Evolutionary conservation across 441 rosid species (phyloP), one percentile per base, ranked within the genome.

Genomic region (Geranium incanum): DNA sequence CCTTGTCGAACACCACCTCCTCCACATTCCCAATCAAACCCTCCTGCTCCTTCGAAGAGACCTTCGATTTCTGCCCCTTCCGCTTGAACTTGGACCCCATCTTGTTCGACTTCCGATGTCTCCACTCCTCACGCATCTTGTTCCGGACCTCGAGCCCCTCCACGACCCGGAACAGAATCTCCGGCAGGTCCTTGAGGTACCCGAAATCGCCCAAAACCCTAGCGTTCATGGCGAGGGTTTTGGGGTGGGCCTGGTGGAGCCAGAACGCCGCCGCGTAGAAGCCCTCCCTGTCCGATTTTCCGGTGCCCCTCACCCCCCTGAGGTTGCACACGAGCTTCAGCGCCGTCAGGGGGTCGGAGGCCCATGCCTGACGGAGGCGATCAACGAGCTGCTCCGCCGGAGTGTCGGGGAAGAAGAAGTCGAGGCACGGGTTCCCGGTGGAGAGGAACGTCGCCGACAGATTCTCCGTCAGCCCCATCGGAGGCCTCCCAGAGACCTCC

Each of bases 341-440:
- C 3, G 86, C 69, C 28, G 80, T 77, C 73, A 81, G 76, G 68
- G 83, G 82, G 4, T 84, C 83, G 5, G 70, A 77, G 15, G 77
- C 68, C 84, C 84, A 84, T 36, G 88, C 79, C 1, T 69, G 1
- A 18, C 3, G 43, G 0, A 84, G 48, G 28, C 80, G 33, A 36
- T 72, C 41, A 64, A 76, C 48, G 38, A 82, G 71, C 15, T 28
- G 62, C 2, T 66, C 67, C 0, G 80, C 48, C 5, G 75, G 60
- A 4, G 83, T 83, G 67, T 68, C 73, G 0, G 86, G 85, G 57
- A 85, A 83, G 84, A 85, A 85, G 81, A 85, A 85, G 69, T 83
- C 84, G 7, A 83, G 80, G 69, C 86, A 85, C 0, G 85, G 84
- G 71, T 79, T 83, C 0, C 80, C 82, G 0, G 85, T 57, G 0